phyloP scores from a whole-genome alignment of 1,139 yeast species.

The Yamadazyma kanchanaburiensis region DNA sequence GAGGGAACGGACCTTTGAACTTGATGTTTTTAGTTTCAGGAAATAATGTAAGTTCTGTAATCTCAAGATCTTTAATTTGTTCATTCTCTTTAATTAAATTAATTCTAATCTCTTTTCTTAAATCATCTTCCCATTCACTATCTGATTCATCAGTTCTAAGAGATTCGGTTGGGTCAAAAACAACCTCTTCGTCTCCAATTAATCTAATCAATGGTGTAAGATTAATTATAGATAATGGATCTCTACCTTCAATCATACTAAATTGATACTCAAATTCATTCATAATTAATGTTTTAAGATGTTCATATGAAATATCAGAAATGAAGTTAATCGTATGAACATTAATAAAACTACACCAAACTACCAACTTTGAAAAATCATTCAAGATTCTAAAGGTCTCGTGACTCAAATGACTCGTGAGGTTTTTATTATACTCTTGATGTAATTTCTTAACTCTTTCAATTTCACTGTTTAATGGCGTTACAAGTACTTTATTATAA shows the following conservation, averaged over 20 bases:
- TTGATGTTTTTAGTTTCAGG: slow-evolving; percentile 2
- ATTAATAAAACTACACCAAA: slow-evolving; percentile 30
- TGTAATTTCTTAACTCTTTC: slow-evolving; percentile 24
- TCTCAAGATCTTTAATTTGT: too few species aligned
- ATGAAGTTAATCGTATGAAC: slow-evolving; percentile 14
- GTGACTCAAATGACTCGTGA: slow-evolving; percentile 35
- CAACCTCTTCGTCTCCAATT: slow-evolving; percentile 9
- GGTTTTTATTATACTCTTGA: slow-evolving; percentile 36
- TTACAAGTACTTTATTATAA: slow-evolving; percentile 31
- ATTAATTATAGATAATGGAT: slow-evolving; percentile 12
- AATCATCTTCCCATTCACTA: slow-evolving; percentile 7
- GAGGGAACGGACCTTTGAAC: slow-evolving; percentile 2
- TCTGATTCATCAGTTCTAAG: slow-evolving; percentile 1
- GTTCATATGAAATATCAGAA: slow-evolving; percentile 3
- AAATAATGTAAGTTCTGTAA: slow-evolving; percentile 4
- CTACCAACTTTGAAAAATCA: slow-evolving; percentile 33
- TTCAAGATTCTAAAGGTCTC: slow-evolving; percentile 36
- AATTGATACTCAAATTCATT: slow-evolving; percentile 22
- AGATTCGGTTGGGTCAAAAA: slow-evolving; percentile 8
- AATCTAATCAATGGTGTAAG: slow-evolving; percentile 19
- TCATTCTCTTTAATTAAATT: background rate
- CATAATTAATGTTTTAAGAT: slow-evolving; percentile 15
- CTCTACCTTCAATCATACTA: slow-evolving; percentile 13
- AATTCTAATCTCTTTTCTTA: slow-evolving; percentile 3
- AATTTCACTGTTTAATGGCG: slow-evolving; percentile 33